Evolutionary conservation across 2,329 filamentous ascomycete genomes (phyloP), one percentile per base, ranked within the genome.

Genomic region (Curvularia spicifera): DNA sequence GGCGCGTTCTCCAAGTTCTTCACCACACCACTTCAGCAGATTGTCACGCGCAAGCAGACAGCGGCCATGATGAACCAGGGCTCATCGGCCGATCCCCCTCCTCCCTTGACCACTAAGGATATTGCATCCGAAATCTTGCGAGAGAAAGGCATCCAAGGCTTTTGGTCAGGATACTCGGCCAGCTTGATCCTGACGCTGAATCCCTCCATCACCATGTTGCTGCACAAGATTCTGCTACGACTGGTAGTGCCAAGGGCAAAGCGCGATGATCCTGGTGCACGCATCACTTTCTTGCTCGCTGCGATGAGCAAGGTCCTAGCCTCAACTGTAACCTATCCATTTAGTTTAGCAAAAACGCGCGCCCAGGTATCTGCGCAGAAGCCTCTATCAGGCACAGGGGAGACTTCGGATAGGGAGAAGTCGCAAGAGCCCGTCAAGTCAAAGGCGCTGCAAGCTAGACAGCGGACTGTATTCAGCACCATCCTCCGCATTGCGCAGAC

Each of bases 101-200:
- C 71, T 28, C 64, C 73, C 24, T 75, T 77, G 31, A 68, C 74
- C 69, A 63, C 82, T 73, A 59, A 81, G 28, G 82, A 89, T 50
- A 91, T 91, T 29, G 82, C 88, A 18, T 76, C 80, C 1, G 82
- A 85, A 42, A 93, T 96, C 59, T 78, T 81, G 40, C 70, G 79
- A 1, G 89, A 94, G 72, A 90, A 89, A 66, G 92, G 93, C 0
- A 59, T 93, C 9, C 72, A 81, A 44, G 92, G 91, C 2, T 89
- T 97, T 68, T 97, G 93, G 93, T 89, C 91, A 0, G 93, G 93
- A 0, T 96, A 96, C 75, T 91, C 90, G 20, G 91, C 92, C 1
- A 89, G 85, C 22, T 76, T 96, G 57, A 83, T 97, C 39, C 79
- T 96, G 50, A 93, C 93, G 0, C 81, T 96, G 28, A 97, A 97